Percentiles rank a stretch among this genome's conserved stretches.
Evolutionary conservation across 2,329 filamentous ascomycete genomes (phyloP).

Genomic region (Rutstroemia sp.): DNA sequence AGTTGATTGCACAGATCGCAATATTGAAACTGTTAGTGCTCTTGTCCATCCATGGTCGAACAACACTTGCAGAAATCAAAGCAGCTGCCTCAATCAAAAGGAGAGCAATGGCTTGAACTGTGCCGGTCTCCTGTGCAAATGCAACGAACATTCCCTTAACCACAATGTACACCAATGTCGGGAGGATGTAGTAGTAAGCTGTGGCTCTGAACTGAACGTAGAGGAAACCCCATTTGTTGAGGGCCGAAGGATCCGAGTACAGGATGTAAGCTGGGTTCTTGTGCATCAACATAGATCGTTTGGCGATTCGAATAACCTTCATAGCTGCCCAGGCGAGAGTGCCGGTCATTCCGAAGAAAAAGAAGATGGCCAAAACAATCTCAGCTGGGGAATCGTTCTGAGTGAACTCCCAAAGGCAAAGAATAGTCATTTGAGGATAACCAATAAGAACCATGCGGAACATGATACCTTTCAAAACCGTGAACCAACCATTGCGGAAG

Average conservation of each 20-base stretch:
- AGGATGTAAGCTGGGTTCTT: conserved; percentile 96
- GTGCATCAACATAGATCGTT: conserved; percentile 82
- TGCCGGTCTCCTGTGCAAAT: conserved; percentile 63
- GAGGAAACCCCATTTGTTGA: conserved; percentile 98
- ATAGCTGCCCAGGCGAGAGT: conserved; percentile 79
- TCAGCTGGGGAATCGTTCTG: conserved; percentile 77
- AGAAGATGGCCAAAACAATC: conserved; percentile 81
- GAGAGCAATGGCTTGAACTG: conserved; percentile 73
- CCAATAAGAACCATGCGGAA: conserved; percentile 87
- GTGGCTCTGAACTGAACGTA: conserved; percentile 96
- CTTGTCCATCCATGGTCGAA: conserved; percentile 98
- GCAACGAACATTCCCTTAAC: conserved; percentile 86
- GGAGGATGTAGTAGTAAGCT: conserved; percentile 90
- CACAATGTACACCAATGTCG: conserved; percentile 69
- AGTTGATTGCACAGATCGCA: conserved; percentile 81
- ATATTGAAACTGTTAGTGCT: conserved; percentile 97
- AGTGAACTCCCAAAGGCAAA: conserved; percentile 92
- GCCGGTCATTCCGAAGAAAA: conserved; percentile 71
- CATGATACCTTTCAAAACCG: conserved; percentile 86
- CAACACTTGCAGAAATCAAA: conserved; percentile 68
- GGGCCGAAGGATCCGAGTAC: conserved; percentile 85
- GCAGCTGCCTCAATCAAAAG: conserved; percentile 75
- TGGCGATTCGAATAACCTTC: conserved; percentile 85
- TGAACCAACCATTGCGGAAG: conserved; percentile 91
- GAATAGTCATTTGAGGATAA: conserved; percentile 82